Evolutionary conservation across 2,329 filamentous ascomycete species (phyloP), one percentile per base, ranked within the genome.

Genomic region (Ascochyta clinopodiicola): DNA sequence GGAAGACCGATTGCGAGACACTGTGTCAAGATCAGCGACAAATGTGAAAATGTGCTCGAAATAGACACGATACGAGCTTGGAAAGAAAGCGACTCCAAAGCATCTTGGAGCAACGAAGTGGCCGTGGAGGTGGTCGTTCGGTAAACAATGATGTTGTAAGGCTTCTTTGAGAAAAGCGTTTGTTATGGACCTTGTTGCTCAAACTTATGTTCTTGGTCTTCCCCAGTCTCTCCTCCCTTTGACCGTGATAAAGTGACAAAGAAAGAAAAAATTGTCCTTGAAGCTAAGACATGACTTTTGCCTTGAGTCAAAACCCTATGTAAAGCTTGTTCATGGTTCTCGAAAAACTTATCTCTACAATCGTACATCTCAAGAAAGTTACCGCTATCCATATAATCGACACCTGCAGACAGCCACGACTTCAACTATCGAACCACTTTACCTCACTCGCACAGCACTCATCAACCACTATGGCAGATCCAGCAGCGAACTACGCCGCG

Each of bases 1-100:
- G 91, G 88, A 6, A 81, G 84, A 52, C 83, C 89, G 0, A 82
- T 97, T 3, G 89, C 92, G 0, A 68, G 80, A 6, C 76, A 88
- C 47, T 88, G 87, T 0, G 89, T 95, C 1, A 80, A 77, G 27
- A 77, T 88, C 43, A 86, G 81, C 46, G 73, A 78, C 29, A 66
- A 70, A n/a, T 78, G 85, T 54, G 64, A 74, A 0, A 80, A 81
- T 55, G 84, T 98, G 7, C 75, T 98, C 29, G 87, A 91, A 62
- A 84, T 98, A 51, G 91, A 98, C 78, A 75, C 91, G 12, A 83
- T 86, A 62, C 80, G 77, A 27, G 94, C 94, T 0, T 98, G 92
- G 92, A 83, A 84, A 40, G 86, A 90, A 66, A 82, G 92, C 79
- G 84, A 82, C 0, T 79, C 95, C 51, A 78, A 86, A 54, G 82